Percentiles rank a stretch among this genome's conserved stretches.
Evolutionary conservation across 208 protist species (phyloP).

Genomic region (Leptomonas seymouri): DNA sequence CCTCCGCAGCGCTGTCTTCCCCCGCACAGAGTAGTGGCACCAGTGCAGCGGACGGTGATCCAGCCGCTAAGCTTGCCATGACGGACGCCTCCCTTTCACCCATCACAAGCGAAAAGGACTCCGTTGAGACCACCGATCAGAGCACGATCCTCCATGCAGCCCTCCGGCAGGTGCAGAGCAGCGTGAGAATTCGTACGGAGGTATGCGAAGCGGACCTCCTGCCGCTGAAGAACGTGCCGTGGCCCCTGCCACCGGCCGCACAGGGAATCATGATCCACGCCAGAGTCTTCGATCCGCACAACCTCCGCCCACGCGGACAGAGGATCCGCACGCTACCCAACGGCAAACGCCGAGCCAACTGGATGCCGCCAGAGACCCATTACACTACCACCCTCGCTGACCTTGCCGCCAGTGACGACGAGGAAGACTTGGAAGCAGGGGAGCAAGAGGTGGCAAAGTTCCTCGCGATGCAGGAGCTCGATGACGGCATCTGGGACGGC

Average conservation of each 20-base stretch:
- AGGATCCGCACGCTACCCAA: constrained; percentile 24
- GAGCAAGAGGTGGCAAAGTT: neutral
- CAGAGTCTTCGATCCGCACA: constrained; percentile 18
- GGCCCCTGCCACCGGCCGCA: constrained; percentile 5
- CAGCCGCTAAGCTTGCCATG: neutral
- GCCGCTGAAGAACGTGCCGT: neutral
- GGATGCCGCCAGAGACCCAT: constrained; percentile 35
- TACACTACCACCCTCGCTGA: constrained; percentile 32
- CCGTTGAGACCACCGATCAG: neutral
- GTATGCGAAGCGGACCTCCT: neutral
- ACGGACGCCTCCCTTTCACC: neutral
- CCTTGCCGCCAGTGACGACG: constrained; percentile 18
- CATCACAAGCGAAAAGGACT: constrained; percentile 2
- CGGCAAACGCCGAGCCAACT: constrained; percentile 30
- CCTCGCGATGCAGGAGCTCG: neutral
- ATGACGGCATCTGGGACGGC: neutral
- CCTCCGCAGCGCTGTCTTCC: neutral
- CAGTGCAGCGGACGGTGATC: neutral
- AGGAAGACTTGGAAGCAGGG: constrained; percentile 12
- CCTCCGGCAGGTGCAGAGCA: constrained; percentile 1
- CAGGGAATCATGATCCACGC: constrained; percentile 2
- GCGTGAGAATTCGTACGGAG: neutral
- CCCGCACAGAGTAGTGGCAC: neutral
- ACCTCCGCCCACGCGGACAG: neutral
- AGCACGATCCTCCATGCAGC: neutral